Evolutionary conservation across 257 asterid species (phyloP).

Genomic region (Oldenlandia corymbosa): DNA sequence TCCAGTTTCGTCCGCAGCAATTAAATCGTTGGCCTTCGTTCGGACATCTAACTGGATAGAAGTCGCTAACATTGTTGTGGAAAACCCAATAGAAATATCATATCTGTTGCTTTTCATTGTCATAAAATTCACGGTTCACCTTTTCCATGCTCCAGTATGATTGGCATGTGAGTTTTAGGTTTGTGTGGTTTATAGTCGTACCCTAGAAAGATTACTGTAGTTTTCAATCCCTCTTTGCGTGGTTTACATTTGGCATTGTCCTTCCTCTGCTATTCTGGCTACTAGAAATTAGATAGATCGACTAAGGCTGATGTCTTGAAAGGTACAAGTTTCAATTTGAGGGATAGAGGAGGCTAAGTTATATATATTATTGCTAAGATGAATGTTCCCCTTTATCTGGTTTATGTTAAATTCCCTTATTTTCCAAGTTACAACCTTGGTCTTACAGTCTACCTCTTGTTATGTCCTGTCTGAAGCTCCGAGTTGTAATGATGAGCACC

Average conservation of each 20-base stretch:
- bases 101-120: neutral
- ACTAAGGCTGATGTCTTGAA: neutral
- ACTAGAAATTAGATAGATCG: neutral
- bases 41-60: neutral
- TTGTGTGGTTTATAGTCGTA: neutral
- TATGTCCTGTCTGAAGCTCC: neutral
- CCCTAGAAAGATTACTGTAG: neutral
- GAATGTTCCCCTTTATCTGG: no score
- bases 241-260: neutral
- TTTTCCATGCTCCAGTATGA: neutral
- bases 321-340: neutral
- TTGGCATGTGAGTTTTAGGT: neutral
- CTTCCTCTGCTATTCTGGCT: neutral
- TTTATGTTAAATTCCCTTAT: neutral
- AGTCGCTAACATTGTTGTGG: neutral
- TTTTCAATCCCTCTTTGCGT: neutral
- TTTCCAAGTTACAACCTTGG: neutral
- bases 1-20: neutral
- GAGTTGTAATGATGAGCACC: no score
- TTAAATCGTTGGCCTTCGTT: no score
- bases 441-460: neutral
- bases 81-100: neutral
- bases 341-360: neutral
- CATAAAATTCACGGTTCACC: neutral
- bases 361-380: no score